Conservation (phyloP, 2,329 filamentous ascomycete species). For the Sporothrix pseudoabietina region DNA sequence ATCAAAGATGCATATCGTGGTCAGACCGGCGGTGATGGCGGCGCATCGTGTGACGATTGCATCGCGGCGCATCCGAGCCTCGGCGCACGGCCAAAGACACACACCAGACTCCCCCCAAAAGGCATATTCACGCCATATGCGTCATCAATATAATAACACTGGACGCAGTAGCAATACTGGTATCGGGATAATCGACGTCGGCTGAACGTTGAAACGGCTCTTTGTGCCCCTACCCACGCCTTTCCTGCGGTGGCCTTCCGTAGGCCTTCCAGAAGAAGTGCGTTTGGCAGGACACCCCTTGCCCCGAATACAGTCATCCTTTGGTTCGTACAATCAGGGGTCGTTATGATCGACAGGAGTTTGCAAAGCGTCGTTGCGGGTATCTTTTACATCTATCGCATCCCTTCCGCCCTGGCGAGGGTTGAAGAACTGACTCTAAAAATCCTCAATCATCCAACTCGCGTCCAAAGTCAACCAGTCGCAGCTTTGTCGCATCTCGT, state of each 20-base stretch:
- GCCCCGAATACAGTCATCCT: neutral
- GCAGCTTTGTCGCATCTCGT: constrained; percentile 60
- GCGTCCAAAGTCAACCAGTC: constrained; percentile 65
- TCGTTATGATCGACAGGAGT: constrained; percentile 24
- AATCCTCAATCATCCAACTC: constrained; percentile 56
- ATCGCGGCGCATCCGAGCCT: too few relatives aligned
- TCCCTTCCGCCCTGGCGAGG: neutral
- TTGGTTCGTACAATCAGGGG: constrained; percentile 23
- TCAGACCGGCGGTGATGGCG: too few relatives aligned
- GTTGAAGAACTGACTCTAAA: neutral
- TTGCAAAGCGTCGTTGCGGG: constrained; percentile 4
- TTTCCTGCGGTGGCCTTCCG: neutral
- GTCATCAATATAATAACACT: neutral
- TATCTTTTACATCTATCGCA: constrained; percentile 16
- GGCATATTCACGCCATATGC: too few relatives aligned
- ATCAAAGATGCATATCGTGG: too few relatives aligned
- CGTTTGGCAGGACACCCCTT: neutral
- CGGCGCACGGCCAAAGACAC: too few relatives aligned
- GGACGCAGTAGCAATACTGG: neutral
- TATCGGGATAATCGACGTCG: constrained; percentile 1
- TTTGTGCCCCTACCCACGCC: neutral
- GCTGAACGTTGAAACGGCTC: neutral
- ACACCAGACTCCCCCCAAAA: too few relatives aligned
- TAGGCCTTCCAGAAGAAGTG: neutral
- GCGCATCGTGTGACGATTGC: too few relatives aligned